Evolutionary conservation across 2,329 filamentous ascomycete genomes (phyloP).

Genomic region (Alternaria postmessia): DNA sequence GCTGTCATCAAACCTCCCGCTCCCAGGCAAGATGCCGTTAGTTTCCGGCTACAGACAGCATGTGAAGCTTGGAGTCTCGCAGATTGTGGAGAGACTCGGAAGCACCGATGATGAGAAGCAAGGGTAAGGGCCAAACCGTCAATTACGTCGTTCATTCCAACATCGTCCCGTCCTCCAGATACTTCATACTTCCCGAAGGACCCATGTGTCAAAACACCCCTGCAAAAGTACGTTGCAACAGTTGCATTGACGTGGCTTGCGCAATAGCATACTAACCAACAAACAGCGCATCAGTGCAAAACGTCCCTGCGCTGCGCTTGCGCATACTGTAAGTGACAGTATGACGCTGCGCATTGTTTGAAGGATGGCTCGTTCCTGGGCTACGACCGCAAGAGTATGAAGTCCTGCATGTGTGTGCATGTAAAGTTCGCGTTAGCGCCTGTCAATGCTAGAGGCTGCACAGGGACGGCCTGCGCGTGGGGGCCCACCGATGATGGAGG

Average conservation of each 20-base stretch:
- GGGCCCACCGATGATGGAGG: background rate
- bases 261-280: constrained; percentile 1
- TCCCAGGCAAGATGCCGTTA: constrained; percentile 7
- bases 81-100: constrained; percentile 11
- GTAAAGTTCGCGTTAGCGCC: constrained; percentile 15
- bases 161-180: constrained; percentile 12
- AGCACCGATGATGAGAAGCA: constrained; percentile 11
- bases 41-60: constrained; percentile 16
- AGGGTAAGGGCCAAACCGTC: constrained; percentile 1
- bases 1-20: constrained; percentile 15
- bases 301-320: constrained; percentile 4
- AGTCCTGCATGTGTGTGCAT: constrained; percentile 15
- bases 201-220: constrained; percentile 5
- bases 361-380: constrained; percentile 23
- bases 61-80: constrained; percentile 8
- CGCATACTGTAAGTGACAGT: constrained; percentile 7
- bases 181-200: constrained; percentile 4
- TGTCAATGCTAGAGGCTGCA: constrained; percentile 1
- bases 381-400: constrained; percentile 15
- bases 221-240: constrained; percentile 12
- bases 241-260: constrained; percentile 16
- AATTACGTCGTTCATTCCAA: background rate
- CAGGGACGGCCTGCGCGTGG: background rate
- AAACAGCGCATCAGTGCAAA: constrained; percentile 4
- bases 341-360: constrained; percentile 17